phyloP scores from a whole-genome alignment of 306 rosid species.

The Sindora glabra region DNA sequence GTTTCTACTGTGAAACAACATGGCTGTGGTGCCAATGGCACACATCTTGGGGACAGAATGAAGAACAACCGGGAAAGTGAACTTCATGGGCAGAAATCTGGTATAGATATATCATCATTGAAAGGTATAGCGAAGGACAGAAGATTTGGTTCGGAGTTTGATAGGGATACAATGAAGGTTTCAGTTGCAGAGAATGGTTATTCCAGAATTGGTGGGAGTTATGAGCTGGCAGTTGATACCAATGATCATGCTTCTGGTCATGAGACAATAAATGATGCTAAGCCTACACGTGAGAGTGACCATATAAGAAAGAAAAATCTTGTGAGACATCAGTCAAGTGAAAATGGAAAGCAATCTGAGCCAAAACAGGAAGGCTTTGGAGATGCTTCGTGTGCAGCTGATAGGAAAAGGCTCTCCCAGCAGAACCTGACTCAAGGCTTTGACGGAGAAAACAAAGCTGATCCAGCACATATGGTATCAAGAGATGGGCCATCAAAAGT shows the following conservation, averaged over 20 bases:
- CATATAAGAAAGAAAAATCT: slow-evolving; percentile 17
- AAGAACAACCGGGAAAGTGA: slow-evolving; percentile 22
- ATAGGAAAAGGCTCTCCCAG: slow-evolving; percentile 19
- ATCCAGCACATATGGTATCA: slow-evolving; percentile 19
- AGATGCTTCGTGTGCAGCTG: slow-evolving; percentile 20
- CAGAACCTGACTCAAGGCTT: slow-evolving; percentile 30
- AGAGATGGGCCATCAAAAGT: slow-evolving; percentile 34
- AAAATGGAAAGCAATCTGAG: slow-evolving; percentile 30
- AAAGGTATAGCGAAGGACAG: slow-evolving; percentile 28
- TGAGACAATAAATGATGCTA: slow-evolving; percentile 23
- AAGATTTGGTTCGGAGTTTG: slow-evolving; percentile 28
- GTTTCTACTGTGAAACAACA: slow-evolving; percentile 17
- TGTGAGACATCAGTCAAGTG: slow-evolving; percentile 27
- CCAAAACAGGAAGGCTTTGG: slow-evolving; percentile 21
- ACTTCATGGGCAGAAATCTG: slow-evolving; percentile 25
- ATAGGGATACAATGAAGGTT: slow-evolving; percentile 27
- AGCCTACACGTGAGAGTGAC: slow-evolving; percentile 15
- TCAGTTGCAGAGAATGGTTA: slow-evolving; percentile 32
- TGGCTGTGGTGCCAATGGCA: slow-evolving; percentile 21
- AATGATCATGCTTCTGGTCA: slow-evolving; percentile 22
- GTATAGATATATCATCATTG: slow-evolving; percentile 26
- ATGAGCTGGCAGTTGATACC: slow-evolving; percentile 27
- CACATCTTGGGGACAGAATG: slow-evolving; percentile 22
- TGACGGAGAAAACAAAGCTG: slow-evolving; percentile 27
- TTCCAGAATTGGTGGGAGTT: slow-evolving; percentile 32